Evolutionary conservation across 1,284 basidiomycete genomes (phyloP), one percentile per base, ranked within the genome.

Genomic region (Cutaneotrichosporon mucoides): DNA sequence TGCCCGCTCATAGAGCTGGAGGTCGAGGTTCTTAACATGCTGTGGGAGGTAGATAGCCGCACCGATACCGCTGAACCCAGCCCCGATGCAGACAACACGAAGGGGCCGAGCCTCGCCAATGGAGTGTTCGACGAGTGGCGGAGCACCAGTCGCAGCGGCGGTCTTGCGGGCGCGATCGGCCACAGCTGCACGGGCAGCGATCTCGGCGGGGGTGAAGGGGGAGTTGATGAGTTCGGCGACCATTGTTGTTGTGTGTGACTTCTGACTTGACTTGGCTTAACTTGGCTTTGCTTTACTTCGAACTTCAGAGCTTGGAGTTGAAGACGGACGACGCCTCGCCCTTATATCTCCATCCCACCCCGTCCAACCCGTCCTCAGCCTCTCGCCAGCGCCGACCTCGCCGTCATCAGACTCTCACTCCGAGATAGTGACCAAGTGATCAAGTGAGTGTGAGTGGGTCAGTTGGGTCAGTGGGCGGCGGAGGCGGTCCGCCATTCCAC

Each of bases 31-130:
- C 12, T 49, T 16, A 6, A 62, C 34, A n/a, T 53, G 43, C 13
- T 56, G 44, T 8, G 52, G 51, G 38, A 56, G 51, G 37, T 62
- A 53, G 50, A 62, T 62, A 1, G 53, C 53, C 4, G 57, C 51
- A 12, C 61, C 55, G 34, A 62, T 44, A 2, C 61, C 61, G 44
- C 57, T 59, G 51, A 62, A 62, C 2, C 61, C 61, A 1, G 61
- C 61, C 1, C 61, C 61, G 38, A 62, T 43, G 34, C 44, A 44
- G 37, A 56, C 24, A 7, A 62, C 56, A 0, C 40, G 46, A 5
- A 62, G 47, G 6, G n/a, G 57, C 1, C 61, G 57, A 13, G 34
- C n/a, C 2, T 53, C 42, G 38, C 38, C 35, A 33, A 62, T 50
- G 2, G 54, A n/a, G 5, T 56, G 45, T 41, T 62, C 61, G 24